Evolutionary conservation across 2,329 filamentous ascomycete species (phyloP).

Genomic region (Alternaria dauci): DNA sequence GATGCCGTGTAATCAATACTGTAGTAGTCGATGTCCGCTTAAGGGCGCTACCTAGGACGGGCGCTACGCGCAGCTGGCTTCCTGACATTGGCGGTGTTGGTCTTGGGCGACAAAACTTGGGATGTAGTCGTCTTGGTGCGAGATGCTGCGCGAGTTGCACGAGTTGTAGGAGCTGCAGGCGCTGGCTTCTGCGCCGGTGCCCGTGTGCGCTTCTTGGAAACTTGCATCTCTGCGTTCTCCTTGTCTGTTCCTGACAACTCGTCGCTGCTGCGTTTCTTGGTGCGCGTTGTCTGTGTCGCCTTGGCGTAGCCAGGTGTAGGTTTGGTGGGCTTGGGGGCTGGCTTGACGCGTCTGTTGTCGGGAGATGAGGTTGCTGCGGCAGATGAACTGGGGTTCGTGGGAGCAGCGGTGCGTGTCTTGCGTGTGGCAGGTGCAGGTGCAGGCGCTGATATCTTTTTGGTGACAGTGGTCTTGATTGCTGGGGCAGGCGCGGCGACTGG

Average conservation of each 20-base stretch:
- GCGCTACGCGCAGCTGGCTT: slow-evolving; percentile 31
- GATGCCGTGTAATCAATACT: slow-evolving; percentile 20
- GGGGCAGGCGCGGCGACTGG: slow-evolving; percentile 17
- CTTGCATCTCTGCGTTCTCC: slow-evolving; percentile 37
- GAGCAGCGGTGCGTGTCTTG: slow-evolving; percentile 18
- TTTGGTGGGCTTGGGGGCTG: slow-evolving; percentile 21
- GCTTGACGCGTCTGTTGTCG: slow-evolving; percentile 18
- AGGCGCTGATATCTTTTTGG: slow-evolving; percentile 21
- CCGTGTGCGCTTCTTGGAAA: slow-evolving; percentile 33
- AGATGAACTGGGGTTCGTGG: slow-evolving; percentile 11
- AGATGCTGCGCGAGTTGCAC: slow-evolving; percentile 36
- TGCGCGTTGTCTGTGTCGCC: slow-evolving; percentile 22
- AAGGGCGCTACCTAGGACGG: slow-evolving; percentile 32
- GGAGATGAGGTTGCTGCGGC: slow-evolving; percentile 8
- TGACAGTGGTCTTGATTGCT: slow-evolving; percentile 18
- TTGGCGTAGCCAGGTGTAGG: slow-evolving; percentile 13
- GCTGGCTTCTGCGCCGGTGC: slow-evolving; percentile 19
- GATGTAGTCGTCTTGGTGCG: slow-evolving; percentile 27
- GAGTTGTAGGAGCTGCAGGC: slow-evolving; percentile 15
- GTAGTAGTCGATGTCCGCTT: slow-evolving; percentile 13
- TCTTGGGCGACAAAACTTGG: slow-evolving; percentile 38
- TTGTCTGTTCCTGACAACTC: slow-evolving; percentile 41
- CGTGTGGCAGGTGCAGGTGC: slow-evolving; percentile 14
- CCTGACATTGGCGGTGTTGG: slow-evolving; percentile 24
- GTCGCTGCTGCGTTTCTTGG: slow-evolving; percentile 40